Percentiles rank a stretch among this genome's conserved stretches.
These are phyloP conservation scores for Cerrena zonata DNA, from an alignment of 1,284 basidiomycete species.

Conservation along the genomic window DNA sequence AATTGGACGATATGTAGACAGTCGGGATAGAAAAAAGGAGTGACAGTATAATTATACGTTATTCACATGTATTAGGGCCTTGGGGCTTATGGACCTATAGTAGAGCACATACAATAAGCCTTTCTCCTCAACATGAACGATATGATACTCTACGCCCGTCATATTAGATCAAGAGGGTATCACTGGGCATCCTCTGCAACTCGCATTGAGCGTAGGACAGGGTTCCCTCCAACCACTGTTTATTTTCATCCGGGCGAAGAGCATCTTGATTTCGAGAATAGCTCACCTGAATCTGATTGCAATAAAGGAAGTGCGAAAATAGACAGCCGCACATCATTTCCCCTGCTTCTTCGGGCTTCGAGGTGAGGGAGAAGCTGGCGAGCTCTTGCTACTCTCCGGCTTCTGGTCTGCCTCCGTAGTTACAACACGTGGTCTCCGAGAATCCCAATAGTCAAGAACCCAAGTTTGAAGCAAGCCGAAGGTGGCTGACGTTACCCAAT, in stretches of 20 bases:
- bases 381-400: neutral
- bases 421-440: slow-evolving; percentile 26
- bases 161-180: slow-evolving; percentile 84
- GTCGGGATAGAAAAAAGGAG: slow-evolving; percentile 46
- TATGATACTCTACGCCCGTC: slow-evolving; percentile 46
- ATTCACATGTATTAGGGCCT: slow-evolving; percentile 4
- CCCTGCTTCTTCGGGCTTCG: neutral
- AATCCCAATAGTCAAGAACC: slow-evolving; percentile 62
- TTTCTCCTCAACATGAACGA: too few relatives aligned
- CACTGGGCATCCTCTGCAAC: slow-evolving; percentile 44
- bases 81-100: slow-evolving; percentile 9
- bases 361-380: too few relatives aligned
- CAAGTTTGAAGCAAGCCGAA: slow-evolving; percentile 78
- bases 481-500: slow-evolving; percentile 79
- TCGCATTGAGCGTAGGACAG: slow-evolving; percentile 22
- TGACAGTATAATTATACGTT: slow-evolving; percentile 12
- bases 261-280: too few relatives aligned
- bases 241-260: slow-evolving; percentile 52
- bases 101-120: slow-evolving; percentile 10
- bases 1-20: slow-evolving; percentile 64
- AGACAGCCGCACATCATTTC: too few relatives aligned
- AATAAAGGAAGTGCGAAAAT: too few relatives aligned
- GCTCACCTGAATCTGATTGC: too few relatives aligned
- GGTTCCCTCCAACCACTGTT: slow-evolving; percentile 69
- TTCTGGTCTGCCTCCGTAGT: slow-evolving; percentile 4